Conservation (phyloP, 352 stramenopile genomes). For the Thalassiosira hispida region DNA sequence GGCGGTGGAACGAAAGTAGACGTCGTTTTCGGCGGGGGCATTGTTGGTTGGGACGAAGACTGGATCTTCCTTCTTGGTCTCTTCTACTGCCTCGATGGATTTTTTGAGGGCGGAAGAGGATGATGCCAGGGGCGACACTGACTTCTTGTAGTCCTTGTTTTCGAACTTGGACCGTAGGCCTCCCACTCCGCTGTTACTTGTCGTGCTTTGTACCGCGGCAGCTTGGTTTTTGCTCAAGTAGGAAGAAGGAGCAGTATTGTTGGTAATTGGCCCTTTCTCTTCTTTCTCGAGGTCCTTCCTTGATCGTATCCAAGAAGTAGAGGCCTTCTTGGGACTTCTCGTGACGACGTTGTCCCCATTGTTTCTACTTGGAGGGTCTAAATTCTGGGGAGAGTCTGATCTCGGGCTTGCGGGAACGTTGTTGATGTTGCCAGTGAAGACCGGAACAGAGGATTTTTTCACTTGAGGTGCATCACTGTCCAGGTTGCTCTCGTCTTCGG, state of each 20-base stretch:
- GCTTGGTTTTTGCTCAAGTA: background rate
- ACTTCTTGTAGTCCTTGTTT: too few species aligned
- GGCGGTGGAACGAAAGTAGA: conserved; percentile 73
- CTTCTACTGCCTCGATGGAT: background rate
- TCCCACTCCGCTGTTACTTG: background rate
- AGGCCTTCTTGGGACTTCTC: conserved; percentile 29
- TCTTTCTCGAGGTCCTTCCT: conserved; percentile 6
- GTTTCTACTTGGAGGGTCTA: background rate
- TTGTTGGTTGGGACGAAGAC: conserved; percentile 17
- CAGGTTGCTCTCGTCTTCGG: too few species aligned
- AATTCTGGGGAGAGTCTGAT: conserved; percentile 14
- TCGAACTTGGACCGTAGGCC: background rate
- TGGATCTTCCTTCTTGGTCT: background rate
- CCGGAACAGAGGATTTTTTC: background rate
- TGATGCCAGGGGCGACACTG: too few species aligned
- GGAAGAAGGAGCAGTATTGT: background rate
- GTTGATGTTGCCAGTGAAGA: background rate
- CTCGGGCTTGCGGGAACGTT: background rate
- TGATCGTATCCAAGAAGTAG: conserved; percentile 32
- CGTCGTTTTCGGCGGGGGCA: conserved; percentile 43
- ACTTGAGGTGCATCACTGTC: background rate
- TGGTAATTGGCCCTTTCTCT: background rate
- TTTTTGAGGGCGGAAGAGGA: too few species aligned
- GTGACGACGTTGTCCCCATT: conserved; percentile 7
- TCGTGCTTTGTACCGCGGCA: background rate